Conservation (phyloP, 371 early-diverging fungal genomes). For the Circinella minor region DNA sequence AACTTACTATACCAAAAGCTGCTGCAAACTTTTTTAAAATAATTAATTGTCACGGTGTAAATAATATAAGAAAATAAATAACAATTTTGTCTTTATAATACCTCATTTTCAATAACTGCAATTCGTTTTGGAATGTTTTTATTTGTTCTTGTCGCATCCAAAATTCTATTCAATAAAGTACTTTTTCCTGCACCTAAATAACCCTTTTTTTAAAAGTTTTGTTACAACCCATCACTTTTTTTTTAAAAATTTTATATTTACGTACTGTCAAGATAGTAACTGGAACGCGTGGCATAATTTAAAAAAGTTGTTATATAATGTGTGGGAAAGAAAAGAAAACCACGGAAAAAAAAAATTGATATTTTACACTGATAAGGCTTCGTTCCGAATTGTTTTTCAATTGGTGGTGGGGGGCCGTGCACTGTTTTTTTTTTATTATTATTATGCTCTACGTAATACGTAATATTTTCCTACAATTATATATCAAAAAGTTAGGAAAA, state of each 20-base stretch:
- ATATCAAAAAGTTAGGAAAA: too few species aligned
- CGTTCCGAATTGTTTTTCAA: neutral
- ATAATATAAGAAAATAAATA: too few species aligned
- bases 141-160: slow-evolving; percentile 21
- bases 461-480: too few species aligned
- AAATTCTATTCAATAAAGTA: slow-evolving; percentile 39
- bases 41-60: too few species aligned
- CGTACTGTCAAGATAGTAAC: slow-evolving; percentile 34
- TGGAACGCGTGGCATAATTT: slow-evolving; percentile 18
- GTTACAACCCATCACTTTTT: too few species aligned
- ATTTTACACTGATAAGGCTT: too few species aligned
- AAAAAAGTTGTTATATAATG: too few species aligned
- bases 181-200: slow-evolving; percentile 40
- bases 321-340: slow-evolving; percentile 1
- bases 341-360: slow-evolving; percentile 8
- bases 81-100: too few species aligned
- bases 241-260: too few species aligned
- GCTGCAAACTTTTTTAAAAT: slow-evolving; percentile 29
- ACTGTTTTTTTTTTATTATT: too few species aligned
- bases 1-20: slow-evolving; percentile 38
- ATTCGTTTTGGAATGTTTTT: slow-evolving; percentile 26
- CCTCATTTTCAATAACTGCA: slow-evolving; percentile 48
- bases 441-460: too few species aligned
- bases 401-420: neutral
- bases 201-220: slow-evolving; percentile 5